Conservation (phyloP, 139 green algal genomes). For the Chlamydomonas sphaeroides region DNA sequence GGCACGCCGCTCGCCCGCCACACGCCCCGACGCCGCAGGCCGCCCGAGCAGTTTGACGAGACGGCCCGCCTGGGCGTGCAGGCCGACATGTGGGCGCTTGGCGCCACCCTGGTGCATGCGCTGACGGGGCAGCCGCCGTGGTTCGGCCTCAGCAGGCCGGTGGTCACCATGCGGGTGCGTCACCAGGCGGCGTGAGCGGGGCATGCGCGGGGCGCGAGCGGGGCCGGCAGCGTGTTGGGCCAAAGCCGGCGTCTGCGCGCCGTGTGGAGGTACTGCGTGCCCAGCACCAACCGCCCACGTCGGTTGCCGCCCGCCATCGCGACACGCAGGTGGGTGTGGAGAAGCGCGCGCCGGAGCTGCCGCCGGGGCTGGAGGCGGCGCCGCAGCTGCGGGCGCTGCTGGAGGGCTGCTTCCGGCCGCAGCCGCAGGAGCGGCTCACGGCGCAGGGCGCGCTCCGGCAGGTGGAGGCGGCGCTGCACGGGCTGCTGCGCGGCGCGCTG, state of each 20-base stretch:
- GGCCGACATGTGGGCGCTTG: slow-evolving; percentile 21
- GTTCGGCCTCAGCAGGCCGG: no score
- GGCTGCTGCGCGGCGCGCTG: no score
- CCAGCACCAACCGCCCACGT: no score
- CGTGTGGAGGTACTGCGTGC: no score
- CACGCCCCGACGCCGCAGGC: neutral
- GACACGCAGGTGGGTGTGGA: slow-evolving; percentile 3
- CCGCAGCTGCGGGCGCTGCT: neutral
- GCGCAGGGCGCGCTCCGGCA: neutral
- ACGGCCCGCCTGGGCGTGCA: no score
- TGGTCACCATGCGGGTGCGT: no score
- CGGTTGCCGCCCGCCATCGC: no score
- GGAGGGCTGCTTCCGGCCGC: neutral
- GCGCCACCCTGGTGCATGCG: neutral
- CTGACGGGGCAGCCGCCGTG: slow-evolving; percentile 9
- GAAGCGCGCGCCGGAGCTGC: neutral
- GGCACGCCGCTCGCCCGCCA: neutral
- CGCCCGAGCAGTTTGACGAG: slow-evolving; percentile 19
- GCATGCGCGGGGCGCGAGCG: no score
- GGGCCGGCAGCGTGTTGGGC: no score
- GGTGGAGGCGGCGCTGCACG: neutral
- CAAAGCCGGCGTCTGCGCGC: no score
- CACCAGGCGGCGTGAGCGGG: no score
- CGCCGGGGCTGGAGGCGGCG: neutral
- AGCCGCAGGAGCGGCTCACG: neutral